Conservation (phyloP, 106 monocot species). For the Cymbidium sinense region DNA sequence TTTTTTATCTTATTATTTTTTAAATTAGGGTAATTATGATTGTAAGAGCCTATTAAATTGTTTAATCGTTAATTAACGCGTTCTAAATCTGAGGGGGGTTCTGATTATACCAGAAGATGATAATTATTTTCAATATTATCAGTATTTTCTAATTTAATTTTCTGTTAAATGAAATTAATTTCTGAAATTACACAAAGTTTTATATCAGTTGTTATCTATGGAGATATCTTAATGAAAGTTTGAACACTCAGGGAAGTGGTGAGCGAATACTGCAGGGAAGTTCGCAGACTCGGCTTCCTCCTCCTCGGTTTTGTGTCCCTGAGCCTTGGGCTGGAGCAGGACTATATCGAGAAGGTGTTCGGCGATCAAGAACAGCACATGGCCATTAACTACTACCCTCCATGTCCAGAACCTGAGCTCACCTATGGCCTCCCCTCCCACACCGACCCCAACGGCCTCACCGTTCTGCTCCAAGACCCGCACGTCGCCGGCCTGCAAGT, state of each 20-base stretch:
- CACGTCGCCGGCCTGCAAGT: constrained; percentile 67
- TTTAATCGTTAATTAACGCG: no score
- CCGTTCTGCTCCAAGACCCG: constrained; percentile 76
- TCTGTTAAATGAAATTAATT: no score
- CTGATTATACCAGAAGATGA: background rate
- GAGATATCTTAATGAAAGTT: no score
- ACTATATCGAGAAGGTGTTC: constrained; percentile 40
- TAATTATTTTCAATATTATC: background rate
- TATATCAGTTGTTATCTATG: no score
- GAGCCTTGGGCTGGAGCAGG: constrained; percentile 71
- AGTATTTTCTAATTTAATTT: no score
- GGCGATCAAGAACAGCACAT: constrained; percentile 97
- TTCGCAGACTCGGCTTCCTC: constrained; percentile 57
- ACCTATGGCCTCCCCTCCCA: constrained; percentile 80
- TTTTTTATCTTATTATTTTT: no score
- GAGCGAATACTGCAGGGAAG: constrained; percentile 64
- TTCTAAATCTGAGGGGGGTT: no score
- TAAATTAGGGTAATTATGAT: no score
- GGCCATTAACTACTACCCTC: constrained; percentile 92
- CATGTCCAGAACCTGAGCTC: constrained; percentile 77
- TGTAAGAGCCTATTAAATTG: no score
- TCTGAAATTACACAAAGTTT: no score
- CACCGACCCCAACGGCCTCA: constrained; percentile 86
- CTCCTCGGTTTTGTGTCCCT: constrained; percentile 63
- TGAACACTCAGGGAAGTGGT: constrained; percentile 66